Evolutionary conservation across 2,329 filamentous ascomycete genomes (phyloP).

Genomic region (Biscogniauxia sp.): DNA sequence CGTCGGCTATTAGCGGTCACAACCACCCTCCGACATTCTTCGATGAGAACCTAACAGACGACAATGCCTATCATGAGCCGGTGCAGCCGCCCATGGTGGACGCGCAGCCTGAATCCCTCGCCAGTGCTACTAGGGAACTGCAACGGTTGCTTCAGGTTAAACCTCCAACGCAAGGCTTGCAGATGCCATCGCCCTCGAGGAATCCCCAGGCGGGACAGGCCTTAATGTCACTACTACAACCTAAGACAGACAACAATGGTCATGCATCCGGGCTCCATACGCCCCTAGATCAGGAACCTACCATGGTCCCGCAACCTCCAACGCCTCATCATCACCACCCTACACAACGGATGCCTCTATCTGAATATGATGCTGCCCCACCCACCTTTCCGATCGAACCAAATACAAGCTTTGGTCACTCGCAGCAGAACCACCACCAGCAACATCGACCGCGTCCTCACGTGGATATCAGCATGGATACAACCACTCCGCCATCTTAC

Average conservation of each 20-base stretch:
- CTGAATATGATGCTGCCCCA: slow-evolving; percentile 45
- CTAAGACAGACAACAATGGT: slow-evolving; percentile 28
- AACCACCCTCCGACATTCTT: slow-evolving; percentile 43
- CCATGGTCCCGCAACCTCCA: slow-evolving; percentile 50
- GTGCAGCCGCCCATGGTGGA: slow-evolving; percentile 23
- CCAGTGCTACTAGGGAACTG: slow-evolving; percentile 40
- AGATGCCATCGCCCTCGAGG: slow-evolving; percentile 27
- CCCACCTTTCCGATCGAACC: slow-evolving; percentile 48
- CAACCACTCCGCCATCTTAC: slow-evolving; percentile 13
- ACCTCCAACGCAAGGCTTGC: slow-evolving; percentile 49
- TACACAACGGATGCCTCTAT: slow-evolving; percentile 44
- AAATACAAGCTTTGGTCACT: slow-evolving; percentile 15
- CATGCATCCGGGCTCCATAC: slow-evolving; percentile 34
- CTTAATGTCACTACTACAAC: slow-evolving; percentile 53
- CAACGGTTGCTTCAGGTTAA: slow-evolving; percentile 56
- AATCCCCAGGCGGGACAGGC: slow-evolving; percentile 47
- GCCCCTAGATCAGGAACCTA: slow-evolving; percentile 52
- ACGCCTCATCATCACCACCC: slow-evolving; percentile 59
- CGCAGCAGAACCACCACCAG: slow-evolving; percentile 21
- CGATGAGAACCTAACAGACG: slow-evolving; percentile 61
- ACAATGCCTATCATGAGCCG: slow-evolving; percentile 51
- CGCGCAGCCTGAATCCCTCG: slow-evolving; percentile 25
- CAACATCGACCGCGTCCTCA: slow-evolving; percentile 26
- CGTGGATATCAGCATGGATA: slow-evolving; percentile 24
- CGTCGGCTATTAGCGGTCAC: slow-evolving; percentile 37